Evolutionary conservation across 148 eudicot species (phyloP).

Genomic region (Silene conica): DNA sequence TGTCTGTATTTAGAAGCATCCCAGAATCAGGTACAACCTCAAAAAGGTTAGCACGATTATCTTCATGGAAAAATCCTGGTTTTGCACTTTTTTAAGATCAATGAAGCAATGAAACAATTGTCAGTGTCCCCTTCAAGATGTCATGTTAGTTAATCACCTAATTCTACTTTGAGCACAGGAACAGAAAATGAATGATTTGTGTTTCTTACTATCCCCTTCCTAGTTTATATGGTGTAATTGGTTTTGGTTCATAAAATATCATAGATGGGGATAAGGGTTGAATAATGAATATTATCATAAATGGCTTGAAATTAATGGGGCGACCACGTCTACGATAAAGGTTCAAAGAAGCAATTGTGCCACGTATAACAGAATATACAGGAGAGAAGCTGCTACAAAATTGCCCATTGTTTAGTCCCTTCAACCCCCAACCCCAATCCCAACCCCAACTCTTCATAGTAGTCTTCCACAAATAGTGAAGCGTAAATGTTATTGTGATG

Average conservation of each 20-base stretch:
- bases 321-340: background rate
- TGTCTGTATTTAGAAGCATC: slow-evolving; percentile 90
- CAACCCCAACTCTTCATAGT: background rate
- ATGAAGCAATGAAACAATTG: slow-evolving; percentile 1
- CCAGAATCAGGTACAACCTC: slow-evolving; percentile 89
- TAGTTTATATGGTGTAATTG: background rate
- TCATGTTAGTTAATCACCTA: background rate
- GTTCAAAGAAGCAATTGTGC: background rate
- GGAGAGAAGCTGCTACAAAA: background rate
- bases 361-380: background rate
- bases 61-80: slow-evolving; percentile 93
- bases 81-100: slow-evolving; percentile 56
- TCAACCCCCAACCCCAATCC: too few relatives aligned
- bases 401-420: background rate
- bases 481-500: background rate
- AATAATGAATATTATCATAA: background rate
- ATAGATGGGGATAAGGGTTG: too few relatives aligned
- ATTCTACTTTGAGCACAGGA: background rate
- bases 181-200: background rate
- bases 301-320: background rate
- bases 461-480: background rate
- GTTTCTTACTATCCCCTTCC: background rate
- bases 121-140: background rate
- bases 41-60: slow-evolving; percentile 80
- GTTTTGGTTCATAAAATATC: too few relatives aligned